Percentiles rank a stretch among this genome's conserved stretches.
phyloP scores from a whole-genome alignment of 306 rosid genomes.

The Cicer pinnatifidum region DNA sequence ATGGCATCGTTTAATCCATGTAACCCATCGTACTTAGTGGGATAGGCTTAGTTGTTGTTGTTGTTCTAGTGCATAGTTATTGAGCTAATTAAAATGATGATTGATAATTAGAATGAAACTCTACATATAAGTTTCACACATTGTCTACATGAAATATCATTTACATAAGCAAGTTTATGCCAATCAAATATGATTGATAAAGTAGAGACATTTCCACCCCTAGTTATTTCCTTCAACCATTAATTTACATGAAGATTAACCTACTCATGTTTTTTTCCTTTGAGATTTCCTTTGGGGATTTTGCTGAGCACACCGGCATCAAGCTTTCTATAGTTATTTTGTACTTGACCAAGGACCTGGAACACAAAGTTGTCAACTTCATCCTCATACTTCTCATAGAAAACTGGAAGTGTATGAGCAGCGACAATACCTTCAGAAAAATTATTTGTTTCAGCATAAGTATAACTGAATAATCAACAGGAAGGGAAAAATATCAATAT shows the following conservation, averaged over 20 bases:
- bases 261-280: constrained; percentile 67
- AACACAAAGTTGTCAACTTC: constrained; percentile 67
- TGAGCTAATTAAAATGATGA: not conserved
- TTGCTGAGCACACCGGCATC: constrained; percentile 74
- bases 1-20: too few species aligned
- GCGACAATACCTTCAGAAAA: constrained; percentile 68
- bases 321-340: constrained; percentile 54
- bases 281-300: constrained; percentile 69
- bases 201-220: not conserved
- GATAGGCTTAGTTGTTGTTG: too few species aligned
- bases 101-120: not conserved
- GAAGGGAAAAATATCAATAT: not conserved
- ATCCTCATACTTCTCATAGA: constrained; percentile 80
- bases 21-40: too few species aligned
- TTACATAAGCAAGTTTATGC: not conserved
- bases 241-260: constrained; percentile 30
- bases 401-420: constrained; percentile 83
- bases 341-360: constrained; percentile 60
- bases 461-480: constrained; percentile 31
- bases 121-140: not conserved
- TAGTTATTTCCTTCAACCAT: constrained; percentile 1
- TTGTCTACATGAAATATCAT: not conserved
- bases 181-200: not conserved
- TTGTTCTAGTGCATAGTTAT: not conserved
- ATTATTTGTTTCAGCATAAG: constrained; percentile 30